Base-by-base conservation (phyloP, 768 basidiomycete species). In the Lentinus tigrinus region DNA sequence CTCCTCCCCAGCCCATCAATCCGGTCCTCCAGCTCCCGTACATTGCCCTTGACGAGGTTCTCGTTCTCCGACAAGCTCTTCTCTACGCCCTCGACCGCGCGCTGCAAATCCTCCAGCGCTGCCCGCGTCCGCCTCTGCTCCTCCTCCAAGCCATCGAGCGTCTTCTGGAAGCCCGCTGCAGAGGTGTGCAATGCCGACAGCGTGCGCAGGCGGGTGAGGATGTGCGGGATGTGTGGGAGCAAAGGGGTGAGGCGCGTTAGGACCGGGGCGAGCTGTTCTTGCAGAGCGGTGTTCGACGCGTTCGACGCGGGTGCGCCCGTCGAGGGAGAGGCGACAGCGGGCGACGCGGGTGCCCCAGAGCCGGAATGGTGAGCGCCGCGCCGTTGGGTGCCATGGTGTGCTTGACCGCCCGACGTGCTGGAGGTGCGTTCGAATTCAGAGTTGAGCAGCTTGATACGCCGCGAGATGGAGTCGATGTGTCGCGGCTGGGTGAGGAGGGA, bases 401-500 rank as follows among this genome's bases (percentile, higher is more conserved):
- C 78, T 6, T 71, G 69, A 42, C 70, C 72, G 38, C 67, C 67
- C 62, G 68, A 73, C 48, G 72, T 38, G 56, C 70, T 42, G 34
- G 88, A 85, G 4, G 84, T 82, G 28, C 95, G 87, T 49, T 98
- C 96, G 50, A 99, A 82, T 72, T 99, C 97, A 1, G 94, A 88
- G 14, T 96, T 80, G 17, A 98, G 82, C 8, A 98, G 77, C 67
- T 98, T 99, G 60, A 98, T 82, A 4, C 96, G 87, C 4, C 96
- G 85, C 2, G 95, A 95, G 61, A 98, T 90, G 11, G 93, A 91
- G 72, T 99, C 97, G 49, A 98, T 87, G 68, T 98, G 95, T 16
- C 95, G 86, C 0, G 97, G 96, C 75, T 98, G 95, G 0, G 96
- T 92, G 46, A 99, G 85, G 16, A 98, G 78, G 7, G 87, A 84